Percentiles rank a stretch among this genome's conserved stretches.
These are phyloP conservation scores for Apiotrichum gracile DNA, from an alignment of 1,284 basidiomycete species.

Conservation along the genomic window DNA sequence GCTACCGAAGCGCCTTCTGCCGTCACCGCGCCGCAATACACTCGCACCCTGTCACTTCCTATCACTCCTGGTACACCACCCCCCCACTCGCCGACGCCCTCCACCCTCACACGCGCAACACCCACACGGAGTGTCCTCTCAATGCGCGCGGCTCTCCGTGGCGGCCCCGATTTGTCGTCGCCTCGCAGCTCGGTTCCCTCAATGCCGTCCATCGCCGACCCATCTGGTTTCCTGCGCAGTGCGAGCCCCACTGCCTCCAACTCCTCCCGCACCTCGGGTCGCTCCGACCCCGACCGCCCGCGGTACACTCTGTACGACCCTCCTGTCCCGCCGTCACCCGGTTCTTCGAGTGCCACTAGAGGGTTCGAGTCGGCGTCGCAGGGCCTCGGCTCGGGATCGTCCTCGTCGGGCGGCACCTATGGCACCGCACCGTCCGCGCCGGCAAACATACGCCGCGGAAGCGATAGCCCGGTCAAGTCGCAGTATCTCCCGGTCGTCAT, in stretches of 20 bases:
- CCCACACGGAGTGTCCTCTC: background rate
- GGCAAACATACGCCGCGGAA: no score
- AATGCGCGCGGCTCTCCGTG: background rate
- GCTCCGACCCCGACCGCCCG: background rate
- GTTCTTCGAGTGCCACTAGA: background rate
- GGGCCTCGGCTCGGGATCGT: background rate
- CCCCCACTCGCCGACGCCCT: background rate
- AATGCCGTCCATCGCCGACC: conserved; percentile 1
- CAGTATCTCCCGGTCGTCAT: background rate
- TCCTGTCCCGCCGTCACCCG: background rate
- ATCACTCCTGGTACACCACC: background rate
- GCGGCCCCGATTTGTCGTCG: background rate
- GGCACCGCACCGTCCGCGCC: background rate
- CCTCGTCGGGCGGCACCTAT: background rate
- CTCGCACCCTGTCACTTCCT: conserved; percentile 1
- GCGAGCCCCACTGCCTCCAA: background rate
- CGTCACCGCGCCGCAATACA: no score
- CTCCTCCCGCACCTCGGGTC: background rate
- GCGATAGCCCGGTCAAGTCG: background rate
- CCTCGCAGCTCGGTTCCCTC: background rate
- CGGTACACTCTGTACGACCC: conserved; percentile 11
- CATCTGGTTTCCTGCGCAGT: background rate
- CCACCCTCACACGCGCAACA: background rate
- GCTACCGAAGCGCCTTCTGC: background rate
- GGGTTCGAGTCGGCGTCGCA: background rate